A percentile compares a stretch with the other conserved stretches of the same genome.
These are phyloP conservation scores for Globisporangium ultimum DNA, from an alignment of 352 stramenopile genomes.

Conservation along the genomic window DNA sequence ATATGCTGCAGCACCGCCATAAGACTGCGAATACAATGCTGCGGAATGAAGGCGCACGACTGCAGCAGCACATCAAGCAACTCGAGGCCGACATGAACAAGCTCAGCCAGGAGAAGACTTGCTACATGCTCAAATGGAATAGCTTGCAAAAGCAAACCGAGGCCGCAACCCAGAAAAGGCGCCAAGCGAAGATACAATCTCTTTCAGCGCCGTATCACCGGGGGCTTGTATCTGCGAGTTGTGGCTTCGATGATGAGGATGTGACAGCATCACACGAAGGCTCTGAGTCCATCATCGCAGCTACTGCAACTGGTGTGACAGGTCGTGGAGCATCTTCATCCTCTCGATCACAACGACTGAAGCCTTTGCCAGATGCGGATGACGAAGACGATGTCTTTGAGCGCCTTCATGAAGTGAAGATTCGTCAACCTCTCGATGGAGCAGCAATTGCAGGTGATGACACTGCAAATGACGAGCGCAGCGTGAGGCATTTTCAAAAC, in stretches of 20 bases:
- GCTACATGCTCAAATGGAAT: constrained; percentile 38
- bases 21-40: constrained; percentile 31
- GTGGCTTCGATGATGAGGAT: background rate
- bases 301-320: background rate
- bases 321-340: background rate
- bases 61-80: constrained; percentile 45
- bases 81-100: constrained; percentile 48
- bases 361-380: constrained; percentile 18
- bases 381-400: constrained; percentile 42
- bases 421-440: constrained; percentile 12
- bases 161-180: constrained; percentile 25
- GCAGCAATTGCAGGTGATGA: background rate
- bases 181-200: constrained; percentile 46
- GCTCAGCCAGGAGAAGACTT: constrained; percentile 46
- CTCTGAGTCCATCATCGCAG: background rate
- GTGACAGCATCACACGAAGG: background rate
- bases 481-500: constrained; percentile 29
- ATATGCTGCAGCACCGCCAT: constrained; percentile 31
- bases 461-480: constrained; percentile 4
- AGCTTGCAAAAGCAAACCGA: constrained; percentile 44
- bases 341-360: background rate
- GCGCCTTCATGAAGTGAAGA: constrained; percentile 17
- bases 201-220: constrained; percentile 40
- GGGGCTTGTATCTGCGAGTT: constrained; percentile 1
- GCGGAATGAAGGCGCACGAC: constrained; percentile 35